Evolutionary conservation across 352 stramenopile genomes (phyloP).

Genomic region (Globisporangium cederbergense): DNA sequence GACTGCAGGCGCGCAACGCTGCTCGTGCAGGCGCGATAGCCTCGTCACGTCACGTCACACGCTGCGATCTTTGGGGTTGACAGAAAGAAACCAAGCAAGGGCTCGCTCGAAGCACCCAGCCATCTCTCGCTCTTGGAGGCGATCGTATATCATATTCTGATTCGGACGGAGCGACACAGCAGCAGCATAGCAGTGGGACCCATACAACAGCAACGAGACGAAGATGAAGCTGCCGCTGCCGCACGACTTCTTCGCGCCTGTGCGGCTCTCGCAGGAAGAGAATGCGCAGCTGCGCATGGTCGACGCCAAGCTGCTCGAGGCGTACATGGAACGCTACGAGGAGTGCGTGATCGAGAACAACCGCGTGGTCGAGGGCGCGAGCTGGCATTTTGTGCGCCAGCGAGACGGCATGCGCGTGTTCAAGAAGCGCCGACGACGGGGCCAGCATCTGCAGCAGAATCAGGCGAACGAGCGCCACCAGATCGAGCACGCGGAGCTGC

Average conservation of each 20-base stretch:
- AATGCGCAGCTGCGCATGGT: conserved; percentile 38
- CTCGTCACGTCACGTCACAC: background rate
- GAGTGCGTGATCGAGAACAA: conserved; percentile 20
- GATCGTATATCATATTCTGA: background rate
- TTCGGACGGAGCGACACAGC: background rate
- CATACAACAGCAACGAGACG: background rate
- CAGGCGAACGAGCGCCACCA: conserved; percentile 4
- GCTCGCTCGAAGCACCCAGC: background rate
- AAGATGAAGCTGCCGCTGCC: conserved; percentile 45
- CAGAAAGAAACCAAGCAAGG: background rate
- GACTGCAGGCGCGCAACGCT: background rate
- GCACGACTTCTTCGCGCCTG: conserved; percentile 43
- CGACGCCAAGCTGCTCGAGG: conserved; percentile 40
- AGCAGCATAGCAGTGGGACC: background rate
- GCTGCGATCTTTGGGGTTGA: background rate
- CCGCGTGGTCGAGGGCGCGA: conserved; percentile 17
- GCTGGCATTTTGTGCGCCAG: conserved; percentile 50
- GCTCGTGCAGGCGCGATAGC: background rate
- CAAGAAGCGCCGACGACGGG: conserved; percentile 21
- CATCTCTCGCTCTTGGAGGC: background rate
- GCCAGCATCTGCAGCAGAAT: conserved; percentile 10
- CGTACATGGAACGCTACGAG: conserved; percentile 57
- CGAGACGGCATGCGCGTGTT: conserved; percentile 49
- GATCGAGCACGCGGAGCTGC: conserved; percentile 22
- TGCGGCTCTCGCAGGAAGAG: conserved; percentile 41